Evolutionary conservation across 768 basidiomycete species (phyloP).

Genomic region (Tephrocybe sp.): DNA sequence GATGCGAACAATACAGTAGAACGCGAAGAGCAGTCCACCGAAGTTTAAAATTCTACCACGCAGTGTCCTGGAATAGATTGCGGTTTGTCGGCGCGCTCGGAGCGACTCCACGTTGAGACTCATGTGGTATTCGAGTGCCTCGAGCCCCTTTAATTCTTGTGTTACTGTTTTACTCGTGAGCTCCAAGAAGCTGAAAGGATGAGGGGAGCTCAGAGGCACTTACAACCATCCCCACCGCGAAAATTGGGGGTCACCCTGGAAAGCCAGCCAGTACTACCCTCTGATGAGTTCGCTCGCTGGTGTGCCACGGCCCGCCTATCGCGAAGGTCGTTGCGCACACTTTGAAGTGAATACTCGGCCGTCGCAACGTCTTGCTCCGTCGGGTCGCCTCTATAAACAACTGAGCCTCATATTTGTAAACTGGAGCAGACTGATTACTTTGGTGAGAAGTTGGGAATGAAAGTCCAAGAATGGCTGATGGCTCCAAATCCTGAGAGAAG

Average conservation of each 20-base stretch:
- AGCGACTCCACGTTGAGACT: slow-evolving; percentile 51
- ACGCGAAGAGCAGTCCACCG: slow-evolving; percentile 55
- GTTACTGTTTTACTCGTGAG: slow-evolving; percentile 27
- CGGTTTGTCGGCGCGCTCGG: slow-evolving; percentile 46
- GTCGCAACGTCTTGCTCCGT: slow-evolving; percentile 53
- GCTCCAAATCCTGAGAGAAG: slow-evolving; percentile 80
- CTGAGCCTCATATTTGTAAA: neutral
- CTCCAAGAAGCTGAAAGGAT: neutral
- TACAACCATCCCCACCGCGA: slow-evolving; percentile 43
- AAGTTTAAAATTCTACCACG: slow-evolving; percentile 50
- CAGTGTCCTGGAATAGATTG: slow-evolving; percentile 52
- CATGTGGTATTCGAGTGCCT: slow-evolving; percentile 72
- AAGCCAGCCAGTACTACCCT: slow-evolving; percentile 43
- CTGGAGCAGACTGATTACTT: slow-evolving; percentile 18
- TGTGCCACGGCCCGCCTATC: slow-evolving; percentile 35
- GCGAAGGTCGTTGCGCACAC: slow-evolving; percentile 58
- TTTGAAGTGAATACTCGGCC: slow-evolving; percentile 58
- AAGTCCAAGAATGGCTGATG: slow-evolving; percentile 64
- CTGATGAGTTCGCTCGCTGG: slow-evolving; percentile 24
- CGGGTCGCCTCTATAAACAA: slow-evolving; percentile 32
- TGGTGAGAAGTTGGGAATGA: slow-evolving; percentile 42
- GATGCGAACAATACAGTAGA: slow-evolving; percentile 67
- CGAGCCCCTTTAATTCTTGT: slow-evolving; percentile 64
- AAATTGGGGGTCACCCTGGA: slow-evolving; percentile 51
- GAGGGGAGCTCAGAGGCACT: slow-evolving; percentile 17